A percentile compares a stretch with the other conserved stretches of the same genome.
phyloP scores from a whole-genome alignment of 495 filamentous ascomycete species.

The Hypoxylon subgilvum region DNA sequence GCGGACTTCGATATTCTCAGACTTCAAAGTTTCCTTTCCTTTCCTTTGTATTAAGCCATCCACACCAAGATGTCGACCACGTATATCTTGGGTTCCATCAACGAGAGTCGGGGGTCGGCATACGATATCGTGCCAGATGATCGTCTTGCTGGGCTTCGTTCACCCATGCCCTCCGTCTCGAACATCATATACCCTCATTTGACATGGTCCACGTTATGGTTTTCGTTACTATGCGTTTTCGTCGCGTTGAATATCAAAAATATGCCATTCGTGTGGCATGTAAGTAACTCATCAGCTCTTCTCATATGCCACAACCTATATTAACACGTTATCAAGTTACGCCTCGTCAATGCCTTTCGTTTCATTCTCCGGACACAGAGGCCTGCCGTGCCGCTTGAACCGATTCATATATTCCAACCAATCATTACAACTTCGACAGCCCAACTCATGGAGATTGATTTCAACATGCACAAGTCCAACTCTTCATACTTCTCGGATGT shows the following conservation, averaged over 20 bases:
- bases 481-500: constrained; percentile 78
- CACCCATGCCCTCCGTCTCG: constrained; percentile 17
- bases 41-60: too few species aligned
- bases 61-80: constrained; percentile 31
- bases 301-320: background rate
- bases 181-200: constrained; percentile 29
- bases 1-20: background rate
- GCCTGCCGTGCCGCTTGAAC: constrained; percentile 32
- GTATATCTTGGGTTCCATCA: constrained; percentile 35
- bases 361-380: constrained; percentile 38
- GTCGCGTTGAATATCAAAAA: constrained; percentile 31
- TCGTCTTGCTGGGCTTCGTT: constrained; percentile 12
- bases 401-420: constrained; percentile 41
- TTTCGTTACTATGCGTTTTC: constrained; percentile 32
- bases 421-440: constrained; percentile 43
- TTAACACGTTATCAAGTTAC: constrained; percentile 20
- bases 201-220: constrained; percentile 35
- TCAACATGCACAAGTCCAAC: constrained; percentile 63
- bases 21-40: constrained; percentile 9
- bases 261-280: constrained; percentile 38
- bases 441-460: constrained; percentile 46
- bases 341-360: constrained; percentile 43
- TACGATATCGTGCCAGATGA: constrained; percentile 23
- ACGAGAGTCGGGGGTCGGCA: constrained; percentile 24
- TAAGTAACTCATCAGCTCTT: constrained; percentile 9